Base-by-base conservation (phyloP, 2,329 filamentous ascomycete genomes). In the Penicillium sp. region DNA sequence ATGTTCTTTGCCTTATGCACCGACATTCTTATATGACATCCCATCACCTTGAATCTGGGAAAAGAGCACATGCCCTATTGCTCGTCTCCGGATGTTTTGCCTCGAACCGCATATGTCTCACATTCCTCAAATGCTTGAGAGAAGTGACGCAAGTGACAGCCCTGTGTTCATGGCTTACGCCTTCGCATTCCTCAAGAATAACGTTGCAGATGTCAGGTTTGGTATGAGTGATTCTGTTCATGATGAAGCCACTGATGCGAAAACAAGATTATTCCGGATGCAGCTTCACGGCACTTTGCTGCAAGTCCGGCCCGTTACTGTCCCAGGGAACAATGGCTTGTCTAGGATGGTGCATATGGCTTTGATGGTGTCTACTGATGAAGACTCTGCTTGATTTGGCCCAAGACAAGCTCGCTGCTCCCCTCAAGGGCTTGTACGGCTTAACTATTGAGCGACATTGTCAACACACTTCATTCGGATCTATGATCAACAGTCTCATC, bases 171-270 rank as follows among this genome's bases (percentile, higher is more conserved):
- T 29, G 50, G 26, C 19, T 22, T 54, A 37, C 46, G 29, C 55
- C 22, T 43, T 27, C 21, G 27, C 53, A 56, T 61, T 62, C 47
- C 45, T 49, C 7, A 42, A 14, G 16, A n/a, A 11, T 19, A 52
- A 35, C 14, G 48, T 43, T 58, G 35, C 39, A 52, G 39, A 22
- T 26, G 22, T 44, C 35, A 45, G 6, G 5, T n/a, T 19, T 21
- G 22, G 22, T 26, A 27, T n/a, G 43, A 9, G 14, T n/a, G 22
- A 5, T 29, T 45, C 26, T 45, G 9, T 19, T 16, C 26, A 11
- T n/a, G 13, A n/a, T 27, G 9, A 13, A 31, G 44, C 26, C 26
- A 47, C 22, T 21, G 16, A 47, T 31, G 22, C 24, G 14, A 29
- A 27, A 14, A 31, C 14, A 47, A 11, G 7, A 16, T 5, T 26